Base-by-base conservation (phyloP, 495 filamentous ascomycete species). In the Hypoxylon intermedium region DNA sequence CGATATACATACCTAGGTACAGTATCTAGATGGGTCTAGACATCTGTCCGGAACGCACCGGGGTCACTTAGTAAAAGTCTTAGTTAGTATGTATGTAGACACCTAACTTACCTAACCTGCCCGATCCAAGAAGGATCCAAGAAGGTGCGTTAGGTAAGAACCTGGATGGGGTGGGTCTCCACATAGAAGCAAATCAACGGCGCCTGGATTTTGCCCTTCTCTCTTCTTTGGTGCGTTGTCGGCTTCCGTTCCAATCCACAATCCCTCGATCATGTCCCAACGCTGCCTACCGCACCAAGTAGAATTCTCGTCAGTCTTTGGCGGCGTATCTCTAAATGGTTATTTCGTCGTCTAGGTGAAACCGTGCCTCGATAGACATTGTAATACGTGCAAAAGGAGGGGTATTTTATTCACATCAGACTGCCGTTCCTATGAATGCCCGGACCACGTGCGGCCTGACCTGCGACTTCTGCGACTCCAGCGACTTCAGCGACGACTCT, bases 251-350 rank as follows among this genome's bases (percentile, higher is more conserved):
- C 34, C 23, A 45, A 58, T 34, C 34, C 38, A 34, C 49, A 60
- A 65, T 57, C 42, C 57, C 24, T 53, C 57, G 33, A 46, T 36
- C 55, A 65, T 60, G 56, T 56, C 41, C 41, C 62, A 65, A 46
- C 51, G 51, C 40, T 34, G 52, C 56, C 36, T 60, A 16, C 56
- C 42, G 38, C 62, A 56, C 37, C 60, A 47, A 57, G 18, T 36
- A 51, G 41, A 53, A 56, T 51, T 52, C 45, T 57, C 34, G 45
- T 60, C 51, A 41, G 46, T 40, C 21, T 37, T 47, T 41, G 61
- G 44, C 50, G 50, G 33, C 40, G 43, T 13, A 9, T 51, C 31
- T 40, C 44, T 45, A 59, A 59, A 65, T 54, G 31, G n/a, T 16
- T 44, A 21, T 23, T 15, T 42, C 20, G 7, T 36, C n/a, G 5